These are phyloP conservation scores for Coemansia sp. DNA, from an alignment of 192 early-diverging fungal genomes.

Conservation along the genomic window DNA sequence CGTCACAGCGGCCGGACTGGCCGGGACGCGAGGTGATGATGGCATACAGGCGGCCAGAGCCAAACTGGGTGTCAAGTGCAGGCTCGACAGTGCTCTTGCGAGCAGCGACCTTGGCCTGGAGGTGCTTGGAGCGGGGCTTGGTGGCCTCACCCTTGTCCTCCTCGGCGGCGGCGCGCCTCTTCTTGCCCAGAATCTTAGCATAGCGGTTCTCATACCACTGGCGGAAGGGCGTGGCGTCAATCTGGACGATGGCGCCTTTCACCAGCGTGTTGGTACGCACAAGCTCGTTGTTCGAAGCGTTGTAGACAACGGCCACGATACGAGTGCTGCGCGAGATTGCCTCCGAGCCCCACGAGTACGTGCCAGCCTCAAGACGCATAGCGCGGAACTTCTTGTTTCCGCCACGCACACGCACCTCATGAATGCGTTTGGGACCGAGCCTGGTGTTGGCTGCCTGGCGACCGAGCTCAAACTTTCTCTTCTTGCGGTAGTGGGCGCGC, in stretches of 20 bases:
- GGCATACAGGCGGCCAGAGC: constrained; percentile 90
- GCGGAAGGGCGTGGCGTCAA: constrained; percentile 99
- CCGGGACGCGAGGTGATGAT: constrained; percentile 94
- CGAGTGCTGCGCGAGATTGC: constrained; percentile 93
- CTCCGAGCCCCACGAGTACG: constrained; percentile 98
- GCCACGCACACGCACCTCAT: constrained; percentile 94
- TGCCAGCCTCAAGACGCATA: constrained; percentile 93
- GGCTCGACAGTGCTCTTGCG: constrained; percentile 88
- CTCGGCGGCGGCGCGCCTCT: constrained; percentile 50
- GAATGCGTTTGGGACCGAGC: constrained; percentile 95
- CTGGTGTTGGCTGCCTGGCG: constrained; percentile 98
- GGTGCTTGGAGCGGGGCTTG: constrained; percentile 90
- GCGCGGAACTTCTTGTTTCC: constrained; percentile 99
- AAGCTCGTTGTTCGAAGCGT: constrained; percentile 99
- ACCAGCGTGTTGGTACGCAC: constrained; percentile 99
- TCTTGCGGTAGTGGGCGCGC: constrained; percentile 99
- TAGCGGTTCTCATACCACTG: constrained; percentile 99
- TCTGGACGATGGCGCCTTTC: constrained; percentile 95
- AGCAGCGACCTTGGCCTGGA: constrained; percentile 81
- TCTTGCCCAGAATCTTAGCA: constrained; percentile 83
- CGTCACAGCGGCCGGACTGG: constrained; percentile 96
- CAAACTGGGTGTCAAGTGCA: constrained; percentile 91
- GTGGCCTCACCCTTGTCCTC: constrained; percentile 64
- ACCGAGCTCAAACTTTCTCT: constrained; percentile 99
- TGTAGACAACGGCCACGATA: constrained; percentile 94